These are phyloP conservation scores for Paramecium caudatum DNA, from an alignment of 73 alveolate species.

Conservation along the genomic window DNA sequence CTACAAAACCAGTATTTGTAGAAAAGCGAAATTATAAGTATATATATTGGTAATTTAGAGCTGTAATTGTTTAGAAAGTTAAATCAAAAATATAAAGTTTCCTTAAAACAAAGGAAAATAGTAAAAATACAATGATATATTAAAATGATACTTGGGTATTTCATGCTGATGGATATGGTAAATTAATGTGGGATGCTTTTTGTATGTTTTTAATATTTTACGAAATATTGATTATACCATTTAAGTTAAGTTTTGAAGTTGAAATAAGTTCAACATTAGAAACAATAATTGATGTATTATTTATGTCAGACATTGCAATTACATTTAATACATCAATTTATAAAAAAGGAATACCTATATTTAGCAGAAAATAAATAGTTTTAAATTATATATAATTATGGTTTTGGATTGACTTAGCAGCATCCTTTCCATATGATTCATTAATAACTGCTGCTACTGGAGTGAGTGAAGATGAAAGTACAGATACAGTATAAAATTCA, in stretches of 20 bases:
- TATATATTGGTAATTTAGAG: too few species aligned
- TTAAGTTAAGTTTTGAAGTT: slow-evolving; percentile 74
- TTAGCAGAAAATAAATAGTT: slow-evolving; percentile 63
- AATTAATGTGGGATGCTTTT: slow-evolving; percentile 78
- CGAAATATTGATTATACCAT: slow-evolving; percentile 76
- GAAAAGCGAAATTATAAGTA: slow-evolving; percentile 19
- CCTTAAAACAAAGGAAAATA: not conserved
- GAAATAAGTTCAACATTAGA: slow-evolving; percentile 58
- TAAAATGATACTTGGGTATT: slow-evolving; percentile 27
- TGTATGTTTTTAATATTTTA: slow-evolving; percentile 64
- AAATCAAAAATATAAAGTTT: slow-evolving; percentile 38
- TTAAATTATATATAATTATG: slow-evolving; percentile 75
- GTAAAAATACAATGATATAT: not conserved
- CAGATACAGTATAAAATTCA: not conserved
- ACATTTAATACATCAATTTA: slow-evolving; percentile 79
- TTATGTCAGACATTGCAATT: slow-evolving; percentile 78
- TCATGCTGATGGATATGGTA: slow-evolving; percentile 78
- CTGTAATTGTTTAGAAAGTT: not conserved
- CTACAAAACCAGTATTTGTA: not conserved
- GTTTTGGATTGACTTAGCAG: slow-evolving; percentile 79
- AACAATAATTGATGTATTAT: slow-evolving; percentile 73
- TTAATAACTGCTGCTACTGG: not conserved
- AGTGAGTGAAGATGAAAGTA: slow-evolving; percentile 56
- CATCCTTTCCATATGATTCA: slow-evolving; percentile 80
- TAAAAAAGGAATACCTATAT: slow-evolving; percentile 78